Conservation (phyloP, 176 grass and related monocot species). For the Triticum aestivum region IWGSC_CS_RefSeq_v2.1 NC_057798.1:693843687-693844186, state of each 20-base stretch:
- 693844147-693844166: no score
- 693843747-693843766: no score
- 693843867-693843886: not conserved
- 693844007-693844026: not conserved
- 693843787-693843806: not conserved
- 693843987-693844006: not conserved
- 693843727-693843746: no score
- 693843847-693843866: not conserved
- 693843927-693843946: not conserved
- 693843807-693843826: not conserved
- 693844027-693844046: not conserved
- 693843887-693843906: no score
- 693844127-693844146: no score
- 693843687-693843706: not conserved
- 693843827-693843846: constrained; percentile 45
- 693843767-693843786: no score
- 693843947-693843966: not conserved
- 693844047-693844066: no score
- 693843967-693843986: constrained; percentile 14
- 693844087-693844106: not conserved
- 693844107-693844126: no score
- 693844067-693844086: not conserved
- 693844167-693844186: no score
- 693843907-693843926: not conserved
- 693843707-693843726: no score